Evolutionary conservation across 306 rosid species (phyloP).

Genomic region (Medicago lupulina): DNA sequence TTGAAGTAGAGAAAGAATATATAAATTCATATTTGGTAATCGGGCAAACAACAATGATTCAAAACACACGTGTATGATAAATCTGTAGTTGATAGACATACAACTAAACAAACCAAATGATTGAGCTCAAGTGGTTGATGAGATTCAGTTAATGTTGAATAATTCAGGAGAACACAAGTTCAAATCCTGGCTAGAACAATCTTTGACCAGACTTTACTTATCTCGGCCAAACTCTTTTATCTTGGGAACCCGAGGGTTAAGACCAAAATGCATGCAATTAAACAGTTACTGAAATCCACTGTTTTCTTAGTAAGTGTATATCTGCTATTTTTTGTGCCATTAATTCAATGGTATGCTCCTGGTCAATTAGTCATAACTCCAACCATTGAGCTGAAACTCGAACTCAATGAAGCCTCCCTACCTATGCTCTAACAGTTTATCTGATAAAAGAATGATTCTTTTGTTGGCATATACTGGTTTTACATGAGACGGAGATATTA

Average conservation of each 20-base stretch:
- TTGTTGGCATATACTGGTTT: background rate
- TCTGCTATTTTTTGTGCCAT: background rate
- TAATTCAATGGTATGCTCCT: background rate
- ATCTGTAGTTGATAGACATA: constrained; percentile 6
- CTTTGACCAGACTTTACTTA: background rate
- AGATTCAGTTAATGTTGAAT: background rate
- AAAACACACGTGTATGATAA: constrained; percentile 34
- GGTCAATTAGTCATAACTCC: background rate
- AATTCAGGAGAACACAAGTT: background rate
- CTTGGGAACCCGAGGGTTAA: background rate
- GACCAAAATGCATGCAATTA: background rate
- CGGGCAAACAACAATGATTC: constrained; percentile 1
- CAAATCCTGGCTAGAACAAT: background rate
- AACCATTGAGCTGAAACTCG: background rate
- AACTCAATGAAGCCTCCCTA: background rate
- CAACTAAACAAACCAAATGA: constrained; percentile 8
- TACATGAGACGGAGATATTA: background rate
- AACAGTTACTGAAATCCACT: constrained; percentile 11
- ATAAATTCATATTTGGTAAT: background rate
- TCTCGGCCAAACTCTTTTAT: background rate
- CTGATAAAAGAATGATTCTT: constrained; percentile 20
- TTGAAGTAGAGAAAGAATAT: constrained; percentile 29
- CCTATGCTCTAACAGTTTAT: constrained; percentile 12
- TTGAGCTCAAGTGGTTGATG: background rate
- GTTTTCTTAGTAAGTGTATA: background rate